Evolutionary conservation across 768 basidiomycete species (phyloP).

Genomic region (Suillus occidentalis): DNA sequence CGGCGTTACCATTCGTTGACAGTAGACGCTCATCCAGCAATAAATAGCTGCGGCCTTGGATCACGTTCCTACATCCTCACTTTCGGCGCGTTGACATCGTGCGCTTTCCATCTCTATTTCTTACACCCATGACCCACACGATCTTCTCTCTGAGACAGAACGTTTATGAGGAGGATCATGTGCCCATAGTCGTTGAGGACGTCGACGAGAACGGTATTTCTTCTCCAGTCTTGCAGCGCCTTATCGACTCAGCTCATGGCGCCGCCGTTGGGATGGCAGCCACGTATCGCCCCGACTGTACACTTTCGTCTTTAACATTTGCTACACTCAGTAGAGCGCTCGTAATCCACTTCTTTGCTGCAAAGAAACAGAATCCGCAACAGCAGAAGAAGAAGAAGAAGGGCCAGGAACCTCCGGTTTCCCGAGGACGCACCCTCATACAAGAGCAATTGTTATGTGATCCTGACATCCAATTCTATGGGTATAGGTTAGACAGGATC

Average conservation of each 20-base stretch:
- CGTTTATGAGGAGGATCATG: conserved; percentile 29
- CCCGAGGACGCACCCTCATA: conserved; percentile 25
- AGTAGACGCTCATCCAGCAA: conserved; percentile 2
- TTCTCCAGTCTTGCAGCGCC: conserved; percentile 21
- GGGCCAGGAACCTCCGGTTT: conserved; percentile 3
- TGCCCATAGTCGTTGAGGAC: conserved; percentile 28
- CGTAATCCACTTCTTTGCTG: conserved; percentile 30
- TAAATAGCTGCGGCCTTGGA: conserved; percentile 2
- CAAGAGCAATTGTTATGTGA: conserved; percentile 34
- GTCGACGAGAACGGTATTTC: conserved; percentile 28
- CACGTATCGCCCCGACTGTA: conserved; percentile 35
- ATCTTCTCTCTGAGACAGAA: conserved; percentile 31
- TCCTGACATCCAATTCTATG: conserved; percentile 31
- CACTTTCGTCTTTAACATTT: conserved; percentile 40
- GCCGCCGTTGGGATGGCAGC: conserved; percentile 43
- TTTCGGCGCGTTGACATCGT: too few relatives aligned
- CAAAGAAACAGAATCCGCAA: conserved; percentile 10
- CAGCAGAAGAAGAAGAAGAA: conserved; percentile 6
- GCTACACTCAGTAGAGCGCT: conserved; percentile 37
- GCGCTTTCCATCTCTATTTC: not conserved
- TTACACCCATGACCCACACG: conserved; percentile 10
- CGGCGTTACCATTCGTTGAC: not conserved
- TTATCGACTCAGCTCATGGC: conserved; percentile 30
- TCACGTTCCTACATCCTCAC: not conserved
- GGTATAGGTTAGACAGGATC: conserved; percentile 49